phyloP scores from a whole-genome alignment of 768 basidiomycete genomes.

The Exidia glandulosa region DNA sequence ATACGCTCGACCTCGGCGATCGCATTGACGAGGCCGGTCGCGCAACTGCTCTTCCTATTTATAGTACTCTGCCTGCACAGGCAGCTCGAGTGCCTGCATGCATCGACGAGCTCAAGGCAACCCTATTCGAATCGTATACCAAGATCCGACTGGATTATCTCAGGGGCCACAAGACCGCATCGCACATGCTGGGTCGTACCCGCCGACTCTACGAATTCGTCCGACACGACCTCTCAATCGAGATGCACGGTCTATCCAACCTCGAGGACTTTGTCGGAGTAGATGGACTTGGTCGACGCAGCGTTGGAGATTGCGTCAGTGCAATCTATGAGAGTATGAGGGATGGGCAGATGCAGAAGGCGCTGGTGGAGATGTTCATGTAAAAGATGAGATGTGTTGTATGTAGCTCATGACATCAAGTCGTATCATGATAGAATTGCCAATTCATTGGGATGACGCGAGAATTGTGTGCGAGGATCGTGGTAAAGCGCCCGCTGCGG shows the following conservation, averaged over 20 bases:
- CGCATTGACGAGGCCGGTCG: neutral
- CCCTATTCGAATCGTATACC: neutral
- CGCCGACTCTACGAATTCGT: conserved; percentile 69
- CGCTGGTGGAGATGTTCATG: conserved; percentile 47
- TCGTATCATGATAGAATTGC: too few species aligned
- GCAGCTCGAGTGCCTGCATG: neutral
- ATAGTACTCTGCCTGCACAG: neutral
- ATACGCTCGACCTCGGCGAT: conserved; percentile 19
- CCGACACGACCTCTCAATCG: conserved; percentile 53
- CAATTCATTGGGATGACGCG: too few species aligned
- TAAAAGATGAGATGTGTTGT: too few species aligned
- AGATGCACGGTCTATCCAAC: conserved; percentile 74
- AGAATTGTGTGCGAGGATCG: too few species aligned
- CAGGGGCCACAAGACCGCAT: conserved; percentile 38
- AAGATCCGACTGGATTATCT: conserved; percentile 45
- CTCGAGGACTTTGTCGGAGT: conserved; percentile 16
- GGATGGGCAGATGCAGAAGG: conserved; percentile 52
- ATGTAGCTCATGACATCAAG: too few species aligned
- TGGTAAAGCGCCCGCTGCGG: too few species aligned
- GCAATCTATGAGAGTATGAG: conserved; percentile 69
- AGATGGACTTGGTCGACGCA: conserved; percentile 44
- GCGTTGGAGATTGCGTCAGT: conserved; percentile 59
- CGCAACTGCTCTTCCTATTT: neutral
- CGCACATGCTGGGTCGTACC: conserved; percentile 49
- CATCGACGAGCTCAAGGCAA: neutral